Evolutionary conservation across 2,329 filamentous ascomycete species (phyloP).

Genomic region (Westerdykella ornata): DNA sequence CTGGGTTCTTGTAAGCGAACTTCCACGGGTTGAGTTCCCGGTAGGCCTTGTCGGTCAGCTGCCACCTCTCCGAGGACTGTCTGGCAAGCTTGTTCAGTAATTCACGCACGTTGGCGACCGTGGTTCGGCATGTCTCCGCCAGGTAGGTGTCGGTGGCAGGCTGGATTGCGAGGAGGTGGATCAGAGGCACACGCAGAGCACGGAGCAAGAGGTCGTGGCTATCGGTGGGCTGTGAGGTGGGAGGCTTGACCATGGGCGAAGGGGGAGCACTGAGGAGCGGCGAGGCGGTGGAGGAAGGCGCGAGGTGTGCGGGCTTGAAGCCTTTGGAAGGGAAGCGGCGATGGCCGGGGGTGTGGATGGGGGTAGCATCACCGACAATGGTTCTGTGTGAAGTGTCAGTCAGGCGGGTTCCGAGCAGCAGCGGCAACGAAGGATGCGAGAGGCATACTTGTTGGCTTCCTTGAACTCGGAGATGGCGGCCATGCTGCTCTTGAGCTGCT

Average conservation of each 20-base stretch:
- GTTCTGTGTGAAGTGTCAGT: conserved; percentile 32
- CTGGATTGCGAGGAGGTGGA: conserved; percentile 49
- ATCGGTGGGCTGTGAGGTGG: conserved; percentile 39
- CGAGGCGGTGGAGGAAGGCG: conserved; percentile 33
- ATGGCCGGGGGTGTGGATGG: conserved; percentile 29
- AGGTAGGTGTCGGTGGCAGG: conserved; percentile 26
- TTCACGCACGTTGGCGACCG: conserved; percentile 24
- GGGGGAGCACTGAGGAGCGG: conserved; percentile 36
- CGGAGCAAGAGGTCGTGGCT: conserved; percentile 28
- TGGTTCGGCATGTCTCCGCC: conserved; percentile 28
- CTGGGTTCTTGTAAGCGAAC: conserved; percentile 51
- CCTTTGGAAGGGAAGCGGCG: conserved; percentile 33
- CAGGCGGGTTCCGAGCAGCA: conserved; percentile 5
- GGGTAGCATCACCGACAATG: conserved; percentile 31
- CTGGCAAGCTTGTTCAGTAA: conserved; percentile 47
- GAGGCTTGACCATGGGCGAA: conserved; percentile 31
- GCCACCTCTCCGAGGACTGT: conserved; percentile 42
- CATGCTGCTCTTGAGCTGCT: conserved; percentile 53
- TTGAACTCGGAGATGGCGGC: conserved; percentile 55
- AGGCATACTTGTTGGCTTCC: conserved; percentile 51
- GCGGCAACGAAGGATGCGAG: conserved; percentile 16
- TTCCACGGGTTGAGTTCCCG: conserved; percentile 57
- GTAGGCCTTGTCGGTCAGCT: conserved; percentile 52
- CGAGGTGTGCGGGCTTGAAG: conserved; percentile 32
- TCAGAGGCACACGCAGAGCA: conserved; percentile 41